These are phyloP conservation scores for Salix brachista DNA, from an alignment of 345 rosid genomes.

Conservation along the genomic window DNA sequence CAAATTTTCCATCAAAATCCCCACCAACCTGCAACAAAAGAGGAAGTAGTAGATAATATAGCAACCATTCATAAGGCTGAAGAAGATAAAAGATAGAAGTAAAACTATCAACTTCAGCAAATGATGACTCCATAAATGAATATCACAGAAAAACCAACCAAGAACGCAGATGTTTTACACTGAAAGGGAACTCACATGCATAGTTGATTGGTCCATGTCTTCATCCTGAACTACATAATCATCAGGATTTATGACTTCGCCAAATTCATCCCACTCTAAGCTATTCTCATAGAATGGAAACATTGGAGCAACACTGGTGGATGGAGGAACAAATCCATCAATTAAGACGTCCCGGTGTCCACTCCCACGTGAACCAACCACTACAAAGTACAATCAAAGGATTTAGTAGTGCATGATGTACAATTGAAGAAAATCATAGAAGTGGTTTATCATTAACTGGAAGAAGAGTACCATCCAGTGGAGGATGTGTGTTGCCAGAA, in stretches of 20 bases:
- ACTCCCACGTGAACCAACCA: conserved; percentile 52
- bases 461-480: conserved; percentile 58
- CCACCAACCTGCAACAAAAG: conserved; percentile 58
- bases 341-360: conserved; percentile 68
- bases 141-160: neutral
- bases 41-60: conserved; percentile 13
- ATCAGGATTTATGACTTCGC: conserved; percentile 94
- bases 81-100: neutral
- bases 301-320: conserved; percentile 85
- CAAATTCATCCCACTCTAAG: conserved; percentile 95
- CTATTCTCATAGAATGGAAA: conserved; percentile 80
- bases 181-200: conserved; percentile 47
- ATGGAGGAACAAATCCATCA: conserved; percentile 90
- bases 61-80: neutral
- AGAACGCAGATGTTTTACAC: conserved; percentile 6
- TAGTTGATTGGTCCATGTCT: conserved; percentile 65
- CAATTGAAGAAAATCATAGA: neutral
- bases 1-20: conserved; percentile 75
- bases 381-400: conserved; percentile 31
- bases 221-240: conserved; percentile 86
- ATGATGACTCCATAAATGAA: neutral
- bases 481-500: conserved; percentile 39
- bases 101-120: neutral
- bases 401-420: conserved; percentile 6
- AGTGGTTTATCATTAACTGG: conserved; percentile 7